phyloP scores from a whole-genome alignment of 306 rosid species.

The Albizia julibrissin region DNA sequence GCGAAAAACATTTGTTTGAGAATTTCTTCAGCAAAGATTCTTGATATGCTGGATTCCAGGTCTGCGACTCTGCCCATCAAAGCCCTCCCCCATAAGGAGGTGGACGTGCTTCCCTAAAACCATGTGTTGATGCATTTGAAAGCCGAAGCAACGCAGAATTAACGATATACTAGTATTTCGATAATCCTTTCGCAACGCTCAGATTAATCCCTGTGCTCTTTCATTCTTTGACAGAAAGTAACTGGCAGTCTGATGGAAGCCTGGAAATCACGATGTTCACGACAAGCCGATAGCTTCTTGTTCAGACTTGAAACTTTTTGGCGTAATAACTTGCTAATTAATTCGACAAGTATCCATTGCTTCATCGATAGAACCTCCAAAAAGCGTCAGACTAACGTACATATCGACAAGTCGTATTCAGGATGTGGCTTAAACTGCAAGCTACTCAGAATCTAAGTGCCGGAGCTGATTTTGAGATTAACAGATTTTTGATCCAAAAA shows the following conservation, averaged over 20 bases:
- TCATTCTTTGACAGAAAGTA: neutral
- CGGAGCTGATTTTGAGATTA: slow-evolving; percentile 35
- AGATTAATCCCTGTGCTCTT: neutral
- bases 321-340: slow-evolving; percentile 9
- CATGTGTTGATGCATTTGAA: neutral
- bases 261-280: neutral
- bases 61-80: neutral
- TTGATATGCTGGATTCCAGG: neutral
- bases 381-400: slow-evolving; percentile 32
- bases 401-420: neutral
- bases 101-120: neutral
- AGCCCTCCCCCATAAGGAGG: neutral
- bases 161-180: neutral
- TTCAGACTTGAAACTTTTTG: slow-evolving; percentile 8
- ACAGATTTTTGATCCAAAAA: slow-evolving; percentile 24
- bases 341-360: slow-evolving; percentile 22
- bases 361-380: slow-evolving; percentile 11
- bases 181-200: neutral
- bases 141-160: neutral
- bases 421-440: slow-evolving; percentile 39
- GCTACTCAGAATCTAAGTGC: slow-evolving; percentile 46
- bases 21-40: neutral
- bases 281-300: slow-evolving; percentile 3
- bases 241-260: neutral
- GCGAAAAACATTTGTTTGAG: neutral